A percentile compares a stretch with the other conserved stretches of the same genome.
These are phyloP conservation scores for Onygenales sp. DNA, from an alignment of 2,329 filamentous ascomycete genomes.

Conservation along the genomic window DNA sequence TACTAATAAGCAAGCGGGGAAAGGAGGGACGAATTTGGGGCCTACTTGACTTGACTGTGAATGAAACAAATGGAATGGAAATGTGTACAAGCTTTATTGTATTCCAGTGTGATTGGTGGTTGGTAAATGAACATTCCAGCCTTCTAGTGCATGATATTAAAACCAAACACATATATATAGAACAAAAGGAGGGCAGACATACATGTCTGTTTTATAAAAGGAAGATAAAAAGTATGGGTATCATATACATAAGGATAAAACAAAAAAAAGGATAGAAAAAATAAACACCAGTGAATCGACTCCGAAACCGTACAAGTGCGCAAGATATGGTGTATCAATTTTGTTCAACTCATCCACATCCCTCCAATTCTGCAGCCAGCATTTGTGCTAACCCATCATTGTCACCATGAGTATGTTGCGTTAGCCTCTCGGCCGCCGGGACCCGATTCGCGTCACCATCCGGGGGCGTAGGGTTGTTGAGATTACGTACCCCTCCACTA, in stretches of 20 bases:
- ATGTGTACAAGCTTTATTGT: no score
- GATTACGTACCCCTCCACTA: not conserved
- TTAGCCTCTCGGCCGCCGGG: not conserved
- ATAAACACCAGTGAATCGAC: not conserved
- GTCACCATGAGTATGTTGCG: not conserved
- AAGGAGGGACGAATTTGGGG: not conserved
- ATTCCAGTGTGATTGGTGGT: no score
- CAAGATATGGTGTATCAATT: not conserved
- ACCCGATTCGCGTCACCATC: not conserved
- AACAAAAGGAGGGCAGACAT: not conserved
- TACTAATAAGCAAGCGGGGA: not conserved
- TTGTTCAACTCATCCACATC: not conserved
- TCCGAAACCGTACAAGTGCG: not conserved
- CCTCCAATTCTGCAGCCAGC: slow-evolving; percentile 19
- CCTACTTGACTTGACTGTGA: no score
- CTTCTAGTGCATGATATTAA: no score
- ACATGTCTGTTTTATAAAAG: no score
- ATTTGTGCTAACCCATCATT: slow-evolving; percentile 18
- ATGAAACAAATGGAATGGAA: no score
- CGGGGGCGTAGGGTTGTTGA: not conserved
- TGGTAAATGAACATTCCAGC: no score
- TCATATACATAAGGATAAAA: slow-evolving; percentile 1
- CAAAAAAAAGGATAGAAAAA: not conserved
- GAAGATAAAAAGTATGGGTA: not conserved
- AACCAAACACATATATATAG: not conserved